Evolutionary conservation across 352 stramenopile species (phyloP), one percentile per base, ranked within the genome.

Genomic region (Thalassiosira mediterranea): DNA sequence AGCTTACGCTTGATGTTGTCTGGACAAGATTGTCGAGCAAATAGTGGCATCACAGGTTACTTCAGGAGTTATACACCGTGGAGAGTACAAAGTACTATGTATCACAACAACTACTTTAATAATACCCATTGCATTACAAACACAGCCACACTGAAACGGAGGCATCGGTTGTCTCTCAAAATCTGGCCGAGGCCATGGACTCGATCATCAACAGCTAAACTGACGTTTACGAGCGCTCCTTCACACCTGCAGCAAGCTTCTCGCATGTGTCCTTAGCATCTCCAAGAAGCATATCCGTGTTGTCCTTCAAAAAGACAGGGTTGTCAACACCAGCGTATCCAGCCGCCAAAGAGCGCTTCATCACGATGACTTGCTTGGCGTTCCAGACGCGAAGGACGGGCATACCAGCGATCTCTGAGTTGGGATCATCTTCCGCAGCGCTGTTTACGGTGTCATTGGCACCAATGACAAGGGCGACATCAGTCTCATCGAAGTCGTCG

Each of bases 241-340:
- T 81, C 1, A 81, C 64, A 28, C 64, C 72, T 34, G 64, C 72
- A 15, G 72, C 72, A 71, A 81, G 64, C 61, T 81, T 81, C 52
- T 96, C 91, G 53, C 89, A 93, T 21, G 90, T 97, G 26, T 96
- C 87, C 80, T 97, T 97, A 21, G 95, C 95, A 81, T 97, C 91
- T 54, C 95, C 95, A 19, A 98, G 86, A 49, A 97, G 88, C 92
- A 98, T 96, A 78, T 96, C 88, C 32, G 84, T 93, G 77, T 97
- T 97, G 53, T 90, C 84, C 66, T 96, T 96, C 72, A 93, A 94
- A 72, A 97, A 95, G 17, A 97, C 87, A 3, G 94, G 94, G 81
- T 98, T 98, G 37, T 97, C 92, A n/a, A 97, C 94, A 46, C 94
- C 90, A 53, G 95, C 94, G 82, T 98, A 98, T 21, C 95, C 95